Percentiles rank a stretch among this genome's conserved stretches.
Evolutionary conservation across 371 early-diverging fungal genomes (phyloP).

Genomic region (Paraphysoderma sedebokerense): DNA sequence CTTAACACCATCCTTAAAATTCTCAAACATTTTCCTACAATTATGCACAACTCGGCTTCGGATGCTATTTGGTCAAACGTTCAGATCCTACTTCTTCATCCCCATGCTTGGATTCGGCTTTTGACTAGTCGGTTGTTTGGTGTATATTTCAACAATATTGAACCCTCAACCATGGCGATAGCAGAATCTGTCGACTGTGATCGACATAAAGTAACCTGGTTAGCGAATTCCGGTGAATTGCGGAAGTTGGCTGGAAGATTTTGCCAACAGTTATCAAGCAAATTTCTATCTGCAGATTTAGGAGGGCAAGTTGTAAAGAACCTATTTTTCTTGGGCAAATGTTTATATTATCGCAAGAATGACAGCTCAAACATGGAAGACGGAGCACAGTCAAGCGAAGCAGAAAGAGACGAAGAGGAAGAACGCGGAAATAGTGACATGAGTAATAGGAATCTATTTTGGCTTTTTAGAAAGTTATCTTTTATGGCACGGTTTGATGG

Average conservation of each 20-base stretch:
- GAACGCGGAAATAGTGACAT: conserved; percentile 5
- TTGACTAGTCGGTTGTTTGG: conserved; percentile 57
- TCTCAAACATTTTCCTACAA: conserved; percentile 30
- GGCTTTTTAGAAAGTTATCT: conserved; percentile 44
- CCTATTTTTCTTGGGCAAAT: conserved; percentile 71
- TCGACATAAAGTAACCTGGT: conserved; percentile 12
- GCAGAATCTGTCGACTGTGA: background rate
- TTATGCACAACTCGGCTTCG: conserved; percentile 13
- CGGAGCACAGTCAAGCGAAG: conserved; percentile 4
- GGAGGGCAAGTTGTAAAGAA: conserved; percentile 85
- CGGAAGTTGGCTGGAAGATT: conserved; percentile 34
- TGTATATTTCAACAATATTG: conserved; percentile 44
- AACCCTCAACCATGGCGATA: conserved; percentile 23
- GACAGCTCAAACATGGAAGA: background rate
- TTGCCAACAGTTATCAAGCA: conserved; percentile 53
- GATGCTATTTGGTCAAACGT: conserved; percentile 4
- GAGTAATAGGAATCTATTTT: conserved; percentile 16
- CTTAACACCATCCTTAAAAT: conserved; percentile 55
- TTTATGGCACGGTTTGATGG: conserved; percentile 43
- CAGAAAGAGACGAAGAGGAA: conserved; percentile 12
- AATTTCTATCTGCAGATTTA: conserved; percentile 48
- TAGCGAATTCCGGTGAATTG: conserved; percentile 31
- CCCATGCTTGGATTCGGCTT: conserved; percentile 77
- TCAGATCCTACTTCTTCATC: conserved; percentile 35
- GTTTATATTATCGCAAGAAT: conserved; percentile 25